A percentile compares a stretch with the other conserved stretches of the same genome.
Evolutionary conservation across 176 grass and related monocot species (phyloP).

Genomic region (bread wheat (Triticum aestivum)): IWGSC_CS_RefSeq_v2.1 NC_057814.1:160939845-160940344

Average conservation of each 20-base stretch:
- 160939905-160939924: not conserved
- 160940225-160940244: not conserved
- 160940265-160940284: slow-evolving; percentile 1
- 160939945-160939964: slow-evolving; percentile 18
- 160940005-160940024: not conserved
- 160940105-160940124: too few relatives aligned
- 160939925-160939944: not conserved
- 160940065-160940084: not conserved
- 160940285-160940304: not conserved
- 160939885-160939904: not conserved
- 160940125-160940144: not conserved
- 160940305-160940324: slow-evolving; percentile 14
- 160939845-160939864: slow-evolving; percentile 8
- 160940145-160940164: not conserved
- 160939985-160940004: not conserved
- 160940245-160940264: not conserved
- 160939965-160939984: not conserved
- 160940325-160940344: not conserved
- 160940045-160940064: slow-evolving; percentile 1
- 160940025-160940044: not conserved
- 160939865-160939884: not conserved
- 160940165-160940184: not conserved
- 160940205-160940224: not conserved
- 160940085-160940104: not conserved
- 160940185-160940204: not conserved